Conservation (phyloP, 2,329 filamentous ascomycete species). For the Diaporthe amygdali region DNA sequence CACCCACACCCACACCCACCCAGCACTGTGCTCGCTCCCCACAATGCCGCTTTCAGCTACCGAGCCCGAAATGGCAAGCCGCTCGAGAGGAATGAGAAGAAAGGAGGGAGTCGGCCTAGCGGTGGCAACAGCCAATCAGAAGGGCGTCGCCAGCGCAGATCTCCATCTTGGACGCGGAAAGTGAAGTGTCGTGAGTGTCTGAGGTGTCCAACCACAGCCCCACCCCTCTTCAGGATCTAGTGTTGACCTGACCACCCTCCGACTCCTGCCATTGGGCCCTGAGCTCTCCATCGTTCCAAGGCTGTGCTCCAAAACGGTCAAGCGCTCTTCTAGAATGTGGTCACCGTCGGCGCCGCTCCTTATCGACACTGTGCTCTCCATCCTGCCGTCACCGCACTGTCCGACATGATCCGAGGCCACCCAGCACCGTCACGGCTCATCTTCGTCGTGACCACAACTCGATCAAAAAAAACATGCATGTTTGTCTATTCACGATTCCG, state of each 20-base stretch:
- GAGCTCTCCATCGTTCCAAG: background rate
- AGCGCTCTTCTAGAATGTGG: conserved; percentile 9
- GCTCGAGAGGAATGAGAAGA: conserved; percentile 12
- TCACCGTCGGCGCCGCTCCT: background rate
- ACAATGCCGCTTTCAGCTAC: conserved; percentile 3
- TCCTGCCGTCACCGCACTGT: conserved; percentile 5
- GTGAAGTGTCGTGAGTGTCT: conserved; percentile 13
- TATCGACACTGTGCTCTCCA: conserved; percentile 7
- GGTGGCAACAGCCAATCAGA: conserved; percentile 10
- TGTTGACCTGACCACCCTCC: background rate
- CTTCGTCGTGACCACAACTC: background rate
- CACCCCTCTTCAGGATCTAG: conserved; percentile 5
- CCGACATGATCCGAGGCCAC: conserved; percentile 21
- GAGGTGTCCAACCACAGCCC: conserved; percentile 11
- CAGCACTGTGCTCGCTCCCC: no score
- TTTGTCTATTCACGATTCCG: conserved; percentile 10
- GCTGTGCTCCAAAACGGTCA: conserved; percentile 12
- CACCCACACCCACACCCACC: background rate
- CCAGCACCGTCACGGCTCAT: conserved; percentile 3
- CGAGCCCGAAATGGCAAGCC: conserved; percentile 12
- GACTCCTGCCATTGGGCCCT: background rate
- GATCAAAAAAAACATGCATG: background rate
- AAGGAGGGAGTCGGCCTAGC: conserved; percentile 6
- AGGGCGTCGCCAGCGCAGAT: background rate
- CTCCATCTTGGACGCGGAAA: conserved; percentile 16